These are phyloP conservation scores for Wickerhamiella siamensis DNA, from an alignment of 805 yeast species.

Conservation along the genomic window DNA sequence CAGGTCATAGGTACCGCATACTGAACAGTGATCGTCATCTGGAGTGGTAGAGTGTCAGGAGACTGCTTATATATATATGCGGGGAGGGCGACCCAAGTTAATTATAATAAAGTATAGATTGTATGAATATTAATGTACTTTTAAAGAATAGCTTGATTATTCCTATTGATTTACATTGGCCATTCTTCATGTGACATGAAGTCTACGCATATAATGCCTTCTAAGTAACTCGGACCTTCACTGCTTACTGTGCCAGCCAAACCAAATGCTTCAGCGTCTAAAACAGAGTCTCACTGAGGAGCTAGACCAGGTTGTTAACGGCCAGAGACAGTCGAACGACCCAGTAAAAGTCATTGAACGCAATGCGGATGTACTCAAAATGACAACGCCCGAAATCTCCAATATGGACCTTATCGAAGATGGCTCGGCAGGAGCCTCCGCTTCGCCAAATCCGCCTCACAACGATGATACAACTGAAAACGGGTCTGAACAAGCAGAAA, in stretches of 20 bases:
- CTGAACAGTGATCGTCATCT: conserved; percentile 11
- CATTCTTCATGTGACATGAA: too few species aligned
- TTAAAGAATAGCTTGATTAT: too few species aligned
- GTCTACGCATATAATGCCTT: too few species aligned
- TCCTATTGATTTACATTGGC: too few species aligned
- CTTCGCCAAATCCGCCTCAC: neutral
- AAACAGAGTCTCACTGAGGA: conserved; percentile 54
- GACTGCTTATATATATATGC: neutral
- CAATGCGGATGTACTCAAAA: conserved; percentile 11
- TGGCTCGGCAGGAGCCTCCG: neutral
- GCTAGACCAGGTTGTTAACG: conserved; percentile 29
- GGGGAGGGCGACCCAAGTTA: neutral
- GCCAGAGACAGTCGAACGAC: conserved; percentile 9
- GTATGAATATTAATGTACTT: too few species aligned
- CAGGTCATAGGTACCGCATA: conserved; percentile 83
- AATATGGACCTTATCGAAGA: conserved; percentile 10
- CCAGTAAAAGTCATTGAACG: conserved; percentile 15
- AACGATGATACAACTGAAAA: neutral
- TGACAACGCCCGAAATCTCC: conserved; percentile 15
- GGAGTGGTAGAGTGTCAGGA: too few species aligned
- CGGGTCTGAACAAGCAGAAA: neutral
- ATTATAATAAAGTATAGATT: neutral
- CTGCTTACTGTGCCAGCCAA: too few species aligned
- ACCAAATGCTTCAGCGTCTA: conserved; percentile 17
- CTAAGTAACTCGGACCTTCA: too few species aligned